Base-by-base conservation (phyloP, 441 rosid species). In the Iberis amara region DNA sequence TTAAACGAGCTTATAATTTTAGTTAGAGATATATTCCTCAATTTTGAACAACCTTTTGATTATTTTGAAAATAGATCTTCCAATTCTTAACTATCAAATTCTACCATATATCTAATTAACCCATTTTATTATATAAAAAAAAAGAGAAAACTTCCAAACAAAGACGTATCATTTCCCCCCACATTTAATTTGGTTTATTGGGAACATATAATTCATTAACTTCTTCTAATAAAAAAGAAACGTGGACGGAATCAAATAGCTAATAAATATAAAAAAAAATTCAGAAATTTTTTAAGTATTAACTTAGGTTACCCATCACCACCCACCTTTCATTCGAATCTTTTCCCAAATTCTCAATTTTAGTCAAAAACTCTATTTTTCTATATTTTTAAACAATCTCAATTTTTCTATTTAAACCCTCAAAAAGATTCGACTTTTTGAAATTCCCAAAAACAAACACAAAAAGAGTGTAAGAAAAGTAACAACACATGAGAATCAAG, bases 241-340 rank as follows among this genome's bases (percentile, higher is more conserved):
- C 62, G 63, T 56, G 47, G 57, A 55, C 44, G 50, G 37, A 49
- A 60, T 2, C 39, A 36, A 43, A 23, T 5, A 38, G 50, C 45
- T 11, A 35, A 42, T 8, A 26, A 42, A 10, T 39, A 28, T 31
- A 8, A 12, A 41, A 7, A 18, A 8, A 7, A 2, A 8, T 4
- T 27, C 21, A 18, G 37, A 33, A 12, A 13, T 51, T 18, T 18
- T 18, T 3, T 3, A 18, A 31, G 35, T 44, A 54, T 49, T 30
- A 45, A 53, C 55, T 71, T 83, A 79, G 96, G 92, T 80, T 53
- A 83, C 61, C 96, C 39, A 68, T 63, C 73, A 42, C 78, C 80
- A 87, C 76, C 92, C 68, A 82, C 84, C 61, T 69, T 62, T 14
- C 52, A 67, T 72, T 77, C 36, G 37, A 39, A 7, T 26, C 47